A percentile compares a stretch with the other conserved stretches of the same genome.
These are phyloP conservation scores for Mycena amicta DNA, from an alignment of 768 basidiomycete species.

Conservation along the genomic window DNA sequence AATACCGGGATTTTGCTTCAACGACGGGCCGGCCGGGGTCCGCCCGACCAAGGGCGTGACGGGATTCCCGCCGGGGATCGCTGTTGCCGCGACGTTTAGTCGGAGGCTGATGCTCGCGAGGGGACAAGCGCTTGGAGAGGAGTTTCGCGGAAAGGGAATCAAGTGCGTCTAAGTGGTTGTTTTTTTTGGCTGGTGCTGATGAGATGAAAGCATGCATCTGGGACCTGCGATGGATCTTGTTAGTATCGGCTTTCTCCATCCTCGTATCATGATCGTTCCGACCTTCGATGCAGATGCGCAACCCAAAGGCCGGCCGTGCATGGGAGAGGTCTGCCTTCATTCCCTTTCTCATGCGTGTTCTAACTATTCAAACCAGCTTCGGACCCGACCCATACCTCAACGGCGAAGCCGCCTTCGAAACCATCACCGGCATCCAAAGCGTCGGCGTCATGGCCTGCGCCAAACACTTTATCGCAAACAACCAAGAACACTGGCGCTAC, in stretches of 20 bases:
- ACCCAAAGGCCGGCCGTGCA: conserved; percentile 49
- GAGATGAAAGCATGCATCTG: conserved; percentile 40
- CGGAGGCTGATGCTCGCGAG: conserved; percentile 62
- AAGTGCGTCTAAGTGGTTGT: conserved; percentile 32
- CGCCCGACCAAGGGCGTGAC: conserved; percentile 46
- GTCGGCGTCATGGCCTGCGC: conserved; percentile 59
- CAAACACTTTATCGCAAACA: conserved; percentile 53
- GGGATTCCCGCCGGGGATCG: conserved; percentile 61
- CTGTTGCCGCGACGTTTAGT: conserved; percentile 52
- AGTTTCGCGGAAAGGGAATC: conserved; percentile 70
- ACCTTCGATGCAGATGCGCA: conserved; percentile 44
- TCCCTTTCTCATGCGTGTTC: too few species aligned
- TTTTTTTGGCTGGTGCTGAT: conserved; percentile 1
- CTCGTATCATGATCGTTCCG: background rate
- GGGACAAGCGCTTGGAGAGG: conserved; percentile 63
- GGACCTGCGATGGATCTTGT: conserved; percentile 60
- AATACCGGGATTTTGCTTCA: conserved; percentile 49
- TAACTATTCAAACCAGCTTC: too few species aligned
- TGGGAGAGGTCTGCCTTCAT: too few species aligned
- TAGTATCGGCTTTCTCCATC: conserved; percentile 19
- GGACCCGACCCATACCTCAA: conserved; percentile 65
- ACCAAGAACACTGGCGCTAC: conserved; percentile 56
- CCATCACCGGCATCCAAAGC: conserved; percentile 59
- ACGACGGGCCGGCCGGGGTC: conserved; percentile 52
- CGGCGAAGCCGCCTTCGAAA: conserved; percentile 62